A percentile compares a stretch with the other conserved stretches of the same genome.
Evolutionary conservation across 345 rosid genomes (phyloP).

Genomic region (Heritiera littoralis): DNA sequence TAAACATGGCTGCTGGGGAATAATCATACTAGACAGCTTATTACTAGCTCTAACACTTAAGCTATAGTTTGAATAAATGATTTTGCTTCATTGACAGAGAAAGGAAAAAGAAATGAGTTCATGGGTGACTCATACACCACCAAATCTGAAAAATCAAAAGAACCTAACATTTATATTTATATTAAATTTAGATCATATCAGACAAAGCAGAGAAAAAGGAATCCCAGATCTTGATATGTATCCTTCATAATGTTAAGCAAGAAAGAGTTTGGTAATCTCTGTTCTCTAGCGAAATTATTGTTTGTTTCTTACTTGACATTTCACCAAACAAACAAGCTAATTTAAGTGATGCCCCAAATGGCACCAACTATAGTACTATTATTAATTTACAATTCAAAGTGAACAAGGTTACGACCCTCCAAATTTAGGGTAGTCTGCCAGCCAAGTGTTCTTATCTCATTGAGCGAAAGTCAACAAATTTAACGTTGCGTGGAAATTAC

Average conservation of each 20-base stretch:
- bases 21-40: too few species aligned
- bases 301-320: slow-evolving; percentile 14
- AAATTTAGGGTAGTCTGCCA: not conserved
- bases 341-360: not conserved
- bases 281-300: not conserved
- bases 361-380: not conserved
- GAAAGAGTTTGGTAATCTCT: not conserved
- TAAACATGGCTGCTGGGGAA: too few species aligned
- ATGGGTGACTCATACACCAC: not conserved
- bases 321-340: not conserved
- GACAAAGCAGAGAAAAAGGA: not conserved
- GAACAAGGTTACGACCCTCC: not conserved
- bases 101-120: slow-evolving; percentile 3
- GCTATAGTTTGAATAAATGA: not conserved
- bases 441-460: not conserved
- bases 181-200: not conserved
- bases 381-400: not conserved
- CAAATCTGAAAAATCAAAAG: not conserved
- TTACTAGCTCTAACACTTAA: not conserved
- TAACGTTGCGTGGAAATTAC: not conserved
- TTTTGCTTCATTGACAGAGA: not conserved
- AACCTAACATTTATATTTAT: not conserved
- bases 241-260: not conserved
- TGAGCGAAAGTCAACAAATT: not conserved
- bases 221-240: not conserved